phyloP scores from a whole-genome alignment of 2,329 filamentous ascomycete genomes.

The Epichloe coenophiala region DNA sequence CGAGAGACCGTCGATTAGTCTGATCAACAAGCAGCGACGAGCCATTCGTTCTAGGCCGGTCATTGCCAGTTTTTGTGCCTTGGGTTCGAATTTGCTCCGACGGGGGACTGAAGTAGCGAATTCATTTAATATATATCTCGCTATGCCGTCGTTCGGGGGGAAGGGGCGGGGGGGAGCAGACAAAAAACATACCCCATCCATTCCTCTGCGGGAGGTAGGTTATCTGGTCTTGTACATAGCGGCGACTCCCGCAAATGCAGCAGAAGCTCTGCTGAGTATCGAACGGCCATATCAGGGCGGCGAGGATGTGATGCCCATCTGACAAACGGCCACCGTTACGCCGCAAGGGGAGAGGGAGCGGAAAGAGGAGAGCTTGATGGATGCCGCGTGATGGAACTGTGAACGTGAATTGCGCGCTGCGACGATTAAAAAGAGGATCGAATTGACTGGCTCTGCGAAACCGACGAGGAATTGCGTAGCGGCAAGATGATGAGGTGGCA shows the following conservation, averaged over 20 bases:
- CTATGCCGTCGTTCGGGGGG: neutral
- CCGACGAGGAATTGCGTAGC: neutral
- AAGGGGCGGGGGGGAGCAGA: neutral
- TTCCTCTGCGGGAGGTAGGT: slow-evolving; percentile 73
- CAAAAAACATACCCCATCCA: slow-evolving; percentile 74
- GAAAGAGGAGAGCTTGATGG: neutral
- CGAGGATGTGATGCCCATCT: slow-evolving; percentile 25
- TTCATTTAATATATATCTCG: neutral
- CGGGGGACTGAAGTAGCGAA: slow-evolving; percentile 23
- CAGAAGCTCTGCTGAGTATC: slow-evolving; percentile 68
- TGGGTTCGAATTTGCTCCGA: slow-evolving; percentile 32
- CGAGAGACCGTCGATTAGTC: slow-evolving; percentile 36
- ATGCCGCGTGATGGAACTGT: neutral
- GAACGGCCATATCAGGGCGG: slow-evolving; percentile 34
- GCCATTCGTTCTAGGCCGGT: slow-evolving; percentile 32
- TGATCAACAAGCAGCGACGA: slow-evolving; percentile 33
- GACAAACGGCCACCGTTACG: slow-evolving; percentile 12
- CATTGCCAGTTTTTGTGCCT: slow-evolving; percentile 26
- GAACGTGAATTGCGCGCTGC: neutral
- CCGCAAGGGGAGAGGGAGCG: slow-evolving; percentile 2
- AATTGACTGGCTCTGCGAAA: neutral
- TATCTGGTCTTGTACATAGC: slow-evolving; percentile 65
- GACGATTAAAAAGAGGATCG: neutral
- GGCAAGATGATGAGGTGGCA: neutral
- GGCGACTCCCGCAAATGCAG: slow-evolving; percentile 67